Percentiles rank a stretch among this genome's conserved stretches.
phyloP scores from a whole-genome alignment of 2,329 filamentous ascomycete species.

The Stachybotrys elegans region DNA sequence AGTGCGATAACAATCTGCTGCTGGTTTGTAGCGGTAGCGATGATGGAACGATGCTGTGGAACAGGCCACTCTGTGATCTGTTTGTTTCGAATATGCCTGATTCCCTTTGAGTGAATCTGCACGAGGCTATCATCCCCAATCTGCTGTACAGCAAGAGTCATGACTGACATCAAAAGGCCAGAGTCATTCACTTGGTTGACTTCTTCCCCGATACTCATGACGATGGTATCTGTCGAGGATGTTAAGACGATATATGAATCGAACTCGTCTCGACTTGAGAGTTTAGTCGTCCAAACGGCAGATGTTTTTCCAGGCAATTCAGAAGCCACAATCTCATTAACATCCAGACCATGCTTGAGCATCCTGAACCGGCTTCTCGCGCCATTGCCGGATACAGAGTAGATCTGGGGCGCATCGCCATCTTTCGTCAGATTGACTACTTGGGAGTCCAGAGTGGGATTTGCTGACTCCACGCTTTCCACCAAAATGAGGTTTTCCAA shows the following conservation, averaged over 20 bases:
- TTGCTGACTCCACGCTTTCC: conserved; percentile 82
- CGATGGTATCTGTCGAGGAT: conserved; percentile 82
- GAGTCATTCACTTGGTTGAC: conserved; percentile 95
- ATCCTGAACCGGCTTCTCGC: conserved; percentile 87
- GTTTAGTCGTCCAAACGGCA: conserved; percentile 92
- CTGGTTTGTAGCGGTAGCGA: conserved; percentile 89
- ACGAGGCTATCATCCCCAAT: conserved; percentile 89
- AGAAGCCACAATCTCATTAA: conserved; percentile 93
- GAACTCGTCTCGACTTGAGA: conserved; percentile 74
- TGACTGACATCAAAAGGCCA: conserved; percentile 81
- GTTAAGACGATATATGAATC: conserved; percentile 96
- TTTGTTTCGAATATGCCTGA: conserved; percentile 77
- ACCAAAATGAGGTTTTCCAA: conserved; percentile 80
- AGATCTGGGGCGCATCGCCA: conserved; percentile 97
- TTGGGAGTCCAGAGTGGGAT: conserved; percentile 86
- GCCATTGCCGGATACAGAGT: conserved; percentile 83
- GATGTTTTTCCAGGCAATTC: conserved; percentile 81
- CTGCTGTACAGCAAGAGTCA: conserved; percentile 88
- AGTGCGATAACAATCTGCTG: conserved; percentile 90
- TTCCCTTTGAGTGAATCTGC: conserved; percentile 92
- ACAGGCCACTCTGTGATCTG: conserved; percentile 89
- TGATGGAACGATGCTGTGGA: conserved; percentile 90
- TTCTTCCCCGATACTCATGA: conserved; percentile 92
- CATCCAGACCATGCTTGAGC: conserved; percentile 86
- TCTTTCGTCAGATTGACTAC: conserved; percentile 84